Percentiles rank a stretch among this genome's conserved stretches.
Evolutionary conservation across 352 stramenopile genomes (phyloP).

Genomic region (Pythium rishiriense): DNA sequence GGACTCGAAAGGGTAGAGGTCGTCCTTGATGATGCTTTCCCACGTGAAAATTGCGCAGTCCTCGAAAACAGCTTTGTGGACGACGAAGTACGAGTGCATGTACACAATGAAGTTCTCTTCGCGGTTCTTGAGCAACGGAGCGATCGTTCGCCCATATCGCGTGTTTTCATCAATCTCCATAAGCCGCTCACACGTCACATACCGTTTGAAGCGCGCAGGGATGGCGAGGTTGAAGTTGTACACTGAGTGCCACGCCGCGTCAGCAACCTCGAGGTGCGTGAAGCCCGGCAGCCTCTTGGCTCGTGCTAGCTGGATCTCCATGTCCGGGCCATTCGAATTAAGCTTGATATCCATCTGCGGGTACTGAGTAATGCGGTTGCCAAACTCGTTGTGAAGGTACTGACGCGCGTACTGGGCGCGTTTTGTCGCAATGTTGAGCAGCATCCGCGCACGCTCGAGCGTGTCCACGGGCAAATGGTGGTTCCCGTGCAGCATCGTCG

Average conservation of each 20-base stretch:
- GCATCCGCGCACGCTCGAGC: conserved; percentile 48
- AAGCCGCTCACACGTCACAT: conserved; percentile 69
- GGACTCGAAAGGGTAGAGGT: conserved; percentile 63
- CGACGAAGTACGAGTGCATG: conserved; percentile 78
- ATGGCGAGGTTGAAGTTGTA: conserved; percentile 81
- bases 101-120: conserved; percentile 63
- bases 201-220: conserved; percentile 54
- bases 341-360: conserved; percentile 79
- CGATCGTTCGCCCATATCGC: conserved; percentile 75
- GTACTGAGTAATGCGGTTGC: conserved; percentile 40
- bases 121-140: conserved; percentile 61
- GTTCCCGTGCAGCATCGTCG: conserved; percentile 66
- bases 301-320: conserved; percentile 78
- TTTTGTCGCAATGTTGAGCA: conserved; percentile 57
- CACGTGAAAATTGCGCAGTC: conserved; percentile 66
- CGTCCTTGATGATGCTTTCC: conserved; percentile 66
- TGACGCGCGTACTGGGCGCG: conserved; percentile 51
- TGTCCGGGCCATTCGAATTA: conserved; percentile 75
- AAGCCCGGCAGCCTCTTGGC: conserved; percentile 56
- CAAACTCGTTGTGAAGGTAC: conserved; percentile 58
- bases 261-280: conserved; percentile 58
- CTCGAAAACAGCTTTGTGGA: conserved; percentile 56
- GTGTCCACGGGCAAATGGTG: conserved; percentile 63
- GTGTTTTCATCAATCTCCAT: conserved; percentile 82
- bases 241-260: conserved; percentile 75